A percentile compares a stretch with the other conserved stretches of the same genome.
Evolutionary conservation across 2,329 filamentous ascomycete species (phyloP).

Genomic region (Berkeleyomyces rouxiae): DNA sequence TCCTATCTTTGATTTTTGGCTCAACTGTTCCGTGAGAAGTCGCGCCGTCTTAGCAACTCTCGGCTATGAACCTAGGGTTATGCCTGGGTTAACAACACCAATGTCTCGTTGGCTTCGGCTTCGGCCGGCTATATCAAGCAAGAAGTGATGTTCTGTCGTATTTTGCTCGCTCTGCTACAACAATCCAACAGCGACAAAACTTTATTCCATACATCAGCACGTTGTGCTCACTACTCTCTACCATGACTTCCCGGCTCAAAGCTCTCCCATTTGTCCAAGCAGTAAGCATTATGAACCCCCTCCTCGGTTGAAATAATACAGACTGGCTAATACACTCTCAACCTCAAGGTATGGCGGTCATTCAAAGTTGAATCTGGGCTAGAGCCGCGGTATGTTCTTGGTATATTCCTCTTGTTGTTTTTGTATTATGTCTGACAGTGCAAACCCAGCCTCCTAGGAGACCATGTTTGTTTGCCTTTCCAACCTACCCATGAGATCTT

Average conservation of each 20-base stretch:
- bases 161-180: not conserved
- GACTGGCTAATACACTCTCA: not conserved
- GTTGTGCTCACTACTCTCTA: not conserved
- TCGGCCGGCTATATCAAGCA: not conserved
- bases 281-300: not conserved
- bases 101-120: not conserved
- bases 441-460: constrained; percentile 24
- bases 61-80: not conserved
- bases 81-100: not conserved
- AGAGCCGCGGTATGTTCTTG: constrained; percentile 55
- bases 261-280: constrained; percentile 11
- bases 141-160: not conserved
- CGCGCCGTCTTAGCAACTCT: too few relatives aligned
- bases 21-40: too few relatives aligned
- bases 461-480: constrained; percentile 21
- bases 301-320: too few relatives aligned
- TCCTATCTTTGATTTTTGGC: too few relatives aligned
- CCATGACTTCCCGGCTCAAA: not conserved
- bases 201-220: not conserved
- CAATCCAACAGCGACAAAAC: not conserved
- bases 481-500: not conserved
- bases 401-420: not conserved
- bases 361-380: constrained; percentile 76
- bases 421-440: not conserved
- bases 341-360: constrained; percentile 59